Conservation (phyloP, 2,329 filamentous ascomycete genomes). For the Aspergillus neoniger region DNA sequence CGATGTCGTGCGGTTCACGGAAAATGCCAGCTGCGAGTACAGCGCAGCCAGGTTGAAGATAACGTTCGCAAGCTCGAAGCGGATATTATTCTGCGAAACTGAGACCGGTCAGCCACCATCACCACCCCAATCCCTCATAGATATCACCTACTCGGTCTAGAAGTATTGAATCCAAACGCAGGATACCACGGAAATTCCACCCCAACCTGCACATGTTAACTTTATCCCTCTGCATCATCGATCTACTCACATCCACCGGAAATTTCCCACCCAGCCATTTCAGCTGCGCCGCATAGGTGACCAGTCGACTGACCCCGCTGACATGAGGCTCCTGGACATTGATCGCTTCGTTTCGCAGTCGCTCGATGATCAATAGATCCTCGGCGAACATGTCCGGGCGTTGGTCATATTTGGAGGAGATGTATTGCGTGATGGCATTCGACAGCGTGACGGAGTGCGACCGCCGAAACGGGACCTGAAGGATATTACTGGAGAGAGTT, state of each 20-base stretch:
- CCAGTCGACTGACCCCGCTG: slow-evolving; percentile 84
- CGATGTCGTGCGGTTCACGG: slow-evolving; percentile 72
- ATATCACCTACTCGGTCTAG: slow-evolving; percentile 58
- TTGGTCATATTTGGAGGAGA: slow-evolving; percentile 97
- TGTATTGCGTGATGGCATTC: slow-evolving; percentile 86
- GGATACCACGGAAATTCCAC: slow-evolving; percentile 97
- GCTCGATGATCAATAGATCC: slow-evolving; percentile 84
- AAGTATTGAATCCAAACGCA: slow-evolving; percentile 83
- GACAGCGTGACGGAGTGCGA: slow-evolving; percentile 78
- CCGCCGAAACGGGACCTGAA: slow-evolving; percentile 84
- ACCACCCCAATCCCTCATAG: background rate
- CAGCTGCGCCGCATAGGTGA: slow-evolving; percentile 87
- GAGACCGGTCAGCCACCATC: background rate
- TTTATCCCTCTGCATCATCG: background rate
- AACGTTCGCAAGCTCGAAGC: slow-evolving; percentile 86
- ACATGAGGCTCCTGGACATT: slow-evolving; percentile 84
- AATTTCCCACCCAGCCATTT: slow-evolving; percentile 95
- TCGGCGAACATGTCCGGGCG: slow-evolving; percentile 94
- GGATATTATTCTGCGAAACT: slow-evolving; percentile 66
- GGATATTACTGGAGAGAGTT: slow-evolving; percentile 45
- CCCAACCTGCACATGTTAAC: slow-evolving; percentile 64
- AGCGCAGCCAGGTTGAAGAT: slow-evolving; percentile 91
- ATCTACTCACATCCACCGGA: slow-evolving; percentile 74
- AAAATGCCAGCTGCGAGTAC: slow-evolving; percentile 87
- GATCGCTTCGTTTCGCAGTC: slow-evolving; percentile 79